phyloP scores from a whole-genome alignment of 208 protist genomes.

The Wallacemonas rigidus region DNA sequence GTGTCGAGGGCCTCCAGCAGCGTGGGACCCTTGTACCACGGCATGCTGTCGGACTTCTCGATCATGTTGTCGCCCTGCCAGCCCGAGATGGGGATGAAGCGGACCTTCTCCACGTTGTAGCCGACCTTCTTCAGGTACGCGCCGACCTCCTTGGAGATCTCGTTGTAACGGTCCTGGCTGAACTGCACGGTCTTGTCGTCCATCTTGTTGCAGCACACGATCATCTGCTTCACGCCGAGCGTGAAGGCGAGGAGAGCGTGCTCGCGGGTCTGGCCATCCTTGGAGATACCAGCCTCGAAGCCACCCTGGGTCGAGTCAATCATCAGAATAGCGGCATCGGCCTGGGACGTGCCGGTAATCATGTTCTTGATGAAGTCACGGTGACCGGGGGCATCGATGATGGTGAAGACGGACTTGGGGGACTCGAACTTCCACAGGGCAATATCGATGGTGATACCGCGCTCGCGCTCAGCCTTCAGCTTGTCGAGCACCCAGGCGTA shows the following conservation, averaged over 20 bases:
- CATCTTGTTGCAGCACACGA: slow-evolving; percentile 92
- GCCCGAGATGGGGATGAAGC: slow-evolving; percentile 95
- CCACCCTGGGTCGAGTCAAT: slow-evolving; percentile 84
- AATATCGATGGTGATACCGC: slow-evolving; percentile 95
- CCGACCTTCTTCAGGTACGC: slow-evolving; percentile 90
- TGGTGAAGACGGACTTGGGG: slow-evolving; percentile 89
- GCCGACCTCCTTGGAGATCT: slow-evolving; percentile 82
- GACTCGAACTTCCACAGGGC: slow-evolving; percentile 92
- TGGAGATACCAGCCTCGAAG: slow-evolving; percentile 94
- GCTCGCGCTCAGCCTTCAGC: slow-evolving; percentile 92
- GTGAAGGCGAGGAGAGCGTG: slow-evolving; percentile 90
- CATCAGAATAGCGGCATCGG: slow-evolving; percentile 89
- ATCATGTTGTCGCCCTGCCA: slow-evolving; percentile 96
- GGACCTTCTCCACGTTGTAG: slow-evolving; percentile 93
- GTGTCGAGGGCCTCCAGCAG: slow-evolving; percentile 93
- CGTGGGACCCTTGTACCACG: slow-evolving; percentile 92
- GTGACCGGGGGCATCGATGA: slow-evolving; percentile 95
- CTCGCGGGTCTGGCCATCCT: slow-evolving; percentile 93
- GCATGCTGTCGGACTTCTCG: slow-evolving; percentile 88
- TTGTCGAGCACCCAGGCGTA: slow-evolving; percentile 94
- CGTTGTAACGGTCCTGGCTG: slow-evolving; percentile 85
- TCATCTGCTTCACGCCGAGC: slow-evolving; percentile 91
- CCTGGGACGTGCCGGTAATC: slow-evolving; percentile 93
- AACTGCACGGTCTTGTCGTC: slow-evolving; percentile 91
- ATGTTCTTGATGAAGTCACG: slow-evolving; percentile 95